phyloP scores from a whole-genome alignment of 2,329 filamentous ascomycete genomes.

The Penicillium sp. region DNA sequence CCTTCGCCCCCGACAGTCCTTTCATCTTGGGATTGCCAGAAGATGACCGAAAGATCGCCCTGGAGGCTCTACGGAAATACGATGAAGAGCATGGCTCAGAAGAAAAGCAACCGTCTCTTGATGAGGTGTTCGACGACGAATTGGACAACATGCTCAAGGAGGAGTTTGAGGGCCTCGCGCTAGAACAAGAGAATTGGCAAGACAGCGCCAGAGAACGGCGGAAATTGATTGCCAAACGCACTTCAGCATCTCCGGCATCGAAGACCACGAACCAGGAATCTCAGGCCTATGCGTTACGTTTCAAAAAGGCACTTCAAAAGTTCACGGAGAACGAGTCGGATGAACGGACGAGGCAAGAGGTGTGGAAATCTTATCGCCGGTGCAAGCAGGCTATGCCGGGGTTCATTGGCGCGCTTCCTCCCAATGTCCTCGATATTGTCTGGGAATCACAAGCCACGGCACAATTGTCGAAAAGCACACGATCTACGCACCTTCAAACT shows the following conservation, averaged over 20 bases:
- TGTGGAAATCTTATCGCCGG: conserved; percentile 53
- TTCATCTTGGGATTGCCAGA: conserved; percentile 45
- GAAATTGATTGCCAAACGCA: conserved; percentile 16
- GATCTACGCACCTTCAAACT: conserved; percentile 58
- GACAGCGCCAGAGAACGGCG: conserved; percentile 21
- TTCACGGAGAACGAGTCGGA: conserved; percentile 29
- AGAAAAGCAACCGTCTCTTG: conserved; percentile 26
- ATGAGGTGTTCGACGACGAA: conserved; percentile 43
- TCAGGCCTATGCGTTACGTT: conserved; percentile 40
- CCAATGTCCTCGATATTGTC: conserved; percentile 61
- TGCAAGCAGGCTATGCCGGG: conserved; percentile 47
- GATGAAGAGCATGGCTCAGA: conserved; percentile 36
- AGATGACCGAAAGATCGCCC: conserved; percentile 40
- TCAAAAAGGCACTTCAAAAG: conserved; percentile 39
- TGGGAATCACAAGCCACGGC: conserved; percentile 58
- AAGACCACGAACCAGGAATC: conserved; percentile 32
- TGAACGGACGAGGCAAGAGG: conserved; percentile 32
- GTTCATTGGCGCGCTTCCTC: conserved; percentile 57
- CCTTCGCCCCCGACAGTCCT: conserved; percentile 43
- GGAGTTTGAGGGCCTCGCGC: conserved; percentile 37
- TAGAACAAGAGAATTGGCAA: conserved; percentile 39
- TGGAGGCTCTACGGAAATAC: conserved; percentile 44
- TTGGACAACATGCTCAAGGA: conserved; percentile 41
- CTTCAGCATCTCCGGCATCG: conserved; percentile 37
- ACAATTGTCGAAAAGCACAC: conserved; percentile 48